Evolutionary conservation across 2,329 filamentous ascomycete species (phyloP), one percentile per base, ranked within the genome.

Genomic region (Ascocoryne sarcoides): DNA sequence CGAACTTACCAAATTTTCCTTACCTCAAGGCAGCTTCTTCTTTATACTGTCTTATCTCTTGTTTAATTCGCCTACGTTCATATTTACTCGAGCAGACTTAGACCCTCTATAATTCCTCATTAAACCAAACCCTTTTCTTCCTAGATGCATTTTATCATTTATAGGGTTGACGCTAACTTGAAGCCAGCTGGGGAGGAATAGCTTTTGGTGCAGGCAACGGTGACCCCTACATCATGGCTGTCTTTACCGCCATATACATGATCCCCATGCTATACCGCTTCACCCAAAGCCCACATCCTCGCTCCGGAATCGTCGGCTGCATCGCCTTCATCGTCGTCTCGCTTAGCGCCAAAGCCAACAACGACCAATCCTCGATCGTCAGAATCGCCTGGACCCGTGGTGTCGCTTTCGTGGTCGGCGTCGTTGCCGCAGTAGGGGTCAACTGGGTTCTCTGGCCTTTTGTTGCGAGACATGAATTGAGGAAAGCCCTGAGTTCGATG

Each of bases 401-500:
- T 0, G 47, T 69, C 2, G 65, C 69, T 0, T 70, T 79, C 44
- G 60, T 76, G 2, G 55, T 75, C 16, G 75, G 74, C 2, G 68
- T 74, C 3, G 62, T 71, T 1, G 64, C 68, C 1, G 71, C 74
- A 1, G 63, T 77, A 9, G 45, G 74, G 1, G 66, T 76, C 10
- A 78, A 76, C 47, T 78, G 73, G 73, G 51, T 74, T 10, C 58
- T 79, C 3, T 79, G 75, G 75, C 75, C 75, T 2, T 79, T 79
- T 46, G 65, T 78, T 4, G 74, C 75, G 9, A 64, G 75, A 10
- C 73, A 76, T 48, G 74, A 77, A 52, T 63, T 79, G 10, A 62
- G 74, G 16, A 71, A 69, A 43, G 72, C 71, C 0, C 54, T 76
- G 2, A 71, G 73, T 1, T 62, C 66, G 2, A 77, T 75, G 70